A percentile compares a stretch with the other conserved stretches of the same genome.
These are phyloP conservation scores for Cardamine occulta DNA, from an alignment of 345 rosid genomes.

Conservation along the genomic window DNA sequence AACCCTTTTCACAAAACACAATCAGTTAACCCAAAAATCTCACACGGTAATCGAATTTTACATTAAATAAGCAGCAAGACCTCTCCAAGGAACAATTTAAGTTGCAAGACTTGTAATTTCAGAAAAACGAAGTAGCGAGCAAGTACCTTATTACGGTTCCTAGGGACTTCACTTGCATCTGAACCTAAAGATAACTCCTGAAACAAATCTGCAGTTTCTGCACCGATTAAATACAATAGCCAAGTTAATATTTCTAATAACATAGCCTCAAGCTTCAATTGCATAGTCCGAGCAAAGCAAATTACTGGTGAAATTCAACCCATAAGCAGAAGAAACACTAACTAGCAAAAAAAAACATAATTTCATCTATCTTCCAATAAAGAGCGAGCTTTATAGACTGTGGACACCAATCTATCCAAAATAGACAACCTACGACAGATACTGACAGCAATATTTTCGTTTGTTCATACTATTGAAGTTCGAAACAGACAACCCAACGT, in stretches of 20 bases:
- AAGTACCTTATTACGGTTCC: conserved; percentile 52
- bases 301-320: conserved; percentile 11
- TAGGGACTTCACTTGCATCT: conserved; percentile 49
- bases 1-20: conserved; percentile 49
- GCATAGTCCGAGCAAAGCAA: neutral
- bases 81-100: neutral
- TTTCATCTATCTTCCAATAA: neutral
- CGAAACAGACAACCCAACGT: neutral
- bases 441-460: neutral
- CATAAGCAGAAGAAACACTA: neutral
- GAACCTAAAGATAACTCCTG: conserved; percentile 63
- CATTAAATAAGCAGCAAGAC: conserved; percentile 5
- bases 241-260: conserved; percentile 10
- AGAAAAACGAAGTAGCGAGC: neutral
- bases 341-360: conserved; percentile 10
- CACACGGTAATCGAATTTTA: neutral
- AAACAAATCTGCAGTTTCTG: conserved; percentile 66
- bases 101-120: neutral
- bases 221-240: conserved; percentile 18
- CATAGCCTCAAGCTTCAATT: conserved; percentile 21
- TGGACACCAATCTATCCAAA: neutral
- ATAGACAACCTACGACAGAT: conserved; percentile 14
- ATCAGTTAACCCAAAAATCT: conserved; percentile 41
- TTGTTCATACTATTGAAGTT: neutral
- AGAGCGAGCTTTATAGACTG: neutral